Evolutionary conservation across 2,329 filamentous ascomycete genomes (phyloP).

Genomic region (Cladosporium oxysporum): DNA sequence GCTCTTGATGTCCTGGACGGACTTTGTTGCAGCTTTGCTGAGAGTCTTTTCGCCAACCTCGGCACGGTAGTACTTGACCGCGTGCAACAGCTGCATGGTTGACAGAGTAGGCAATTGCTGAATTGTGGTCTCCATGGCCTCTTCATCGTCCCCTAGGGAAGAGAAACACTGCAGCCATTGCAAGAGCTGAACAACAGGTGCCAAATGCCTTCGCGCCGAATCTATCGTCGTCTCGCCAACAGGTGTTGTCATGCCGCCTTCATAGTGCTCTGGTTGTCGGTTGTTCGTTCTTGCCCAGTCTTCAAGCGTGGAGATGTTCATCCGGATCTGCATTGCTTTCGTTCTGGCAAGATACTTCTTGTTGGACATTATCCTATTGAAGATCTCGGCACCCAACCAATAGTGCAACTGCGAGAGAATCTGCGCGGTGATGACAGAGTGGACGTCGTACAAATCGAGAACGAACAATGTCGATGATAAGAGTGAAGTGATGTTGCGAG

Average conservation of each 20-base stretch:
- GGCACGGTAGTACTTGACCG: constrained; percentile 87
- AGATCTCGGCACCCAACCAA: constrained; percentile 94
- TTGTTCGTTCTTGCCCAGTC: constrained; percentile 96
- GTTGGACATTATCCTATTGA: constrained; percentile 97
- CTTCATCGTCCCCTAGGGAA: constrained; percentile 84
- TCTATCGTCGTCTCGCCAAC: constrained; percentile 87
- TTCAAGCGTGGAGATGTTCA: constrained; percentile 94
- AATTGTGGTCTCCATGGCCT: constrained; percentile 82
- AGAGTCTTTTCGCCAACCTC: constrained; percentile 95
- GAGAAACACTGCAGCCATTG: constrained; percentile 99
- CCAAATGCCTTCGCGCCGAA: constrained; percentile 77
- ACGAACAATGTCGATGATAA: constrained; percentile 96
- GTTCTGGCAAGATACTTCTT: constrained; percentile 91
- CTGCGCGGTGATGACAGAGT: constrained; percentile 92
- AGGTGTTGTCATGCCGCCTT: constrained; percentile 82
- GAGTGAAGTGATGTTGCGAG: constrained; percentile 91
- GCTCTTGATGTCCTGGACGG: constrained; percentile 76
- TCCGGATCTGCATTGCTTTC: constrained; percentile 99
- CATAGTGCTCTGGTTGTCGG: constrained; percentile 90
- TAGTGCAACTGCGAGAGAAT: constrained; percentile 91
- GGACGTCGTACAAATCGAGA: constrained; percentile 96
- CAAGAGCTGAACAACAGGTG: constrained; percentile 86
- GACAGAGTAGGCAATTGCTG: constrained; percentile 84
- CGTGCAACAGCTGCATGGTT: constrained; percentile 85
- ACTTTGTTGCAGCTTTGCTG: constrained; percentile 84